A percentile compares a stretch with the other conserved stretches of the same genome.
Conservation (phyloP, 768 basidiomycete species). For the Coprinopsis strossmayeri region DNA sequence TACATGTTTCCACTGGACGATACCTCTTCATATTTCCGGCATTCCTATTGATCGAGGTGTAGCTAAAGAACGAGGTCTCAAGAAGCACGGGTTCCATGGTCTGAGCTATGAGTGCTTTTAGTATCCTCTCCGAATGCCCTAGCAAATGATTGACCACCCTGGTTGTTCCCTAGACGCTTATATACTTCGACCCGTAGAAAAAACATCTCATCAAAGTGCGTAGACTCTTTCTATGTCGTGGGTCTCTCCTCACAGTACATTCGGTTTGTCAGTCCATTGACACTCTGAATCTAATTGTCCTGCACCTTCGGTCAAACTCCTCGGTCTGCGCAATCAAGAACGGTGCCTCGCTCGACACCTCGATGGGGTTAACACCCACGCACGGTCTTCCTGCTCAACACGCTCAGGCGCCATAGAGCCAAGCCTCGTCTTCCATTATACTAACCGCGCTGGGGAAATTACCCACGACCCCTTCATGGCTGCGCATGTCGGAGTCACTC, state of each 20-base stretch:
- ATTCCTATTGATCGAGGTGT: conserved; percentile 69
- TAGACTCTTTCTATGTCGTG: neutral
- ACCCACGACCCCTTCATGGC: conserved; percentile 44
- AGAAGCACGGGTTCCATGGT: conserved; percentile 92
- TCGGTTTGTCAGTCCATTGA: conserved; percentile 27
- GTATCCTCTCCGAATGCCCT: neutral
- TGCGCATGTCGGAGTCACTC: conserved; percentile 47
- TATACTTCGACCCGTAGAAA: conserved; percentile 61
- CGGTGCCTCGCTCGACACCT: conserved; percentile 77
- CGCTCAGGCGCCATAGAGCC: conserved; percentile 82
- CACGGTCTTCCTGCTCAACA: conserved; percentile 82
- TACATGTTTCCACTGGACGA: conserved; percentile 74
- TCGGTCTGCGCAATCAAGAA: conserved; percentile 69
- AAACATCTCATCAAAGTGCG: conserved; percentile 48
- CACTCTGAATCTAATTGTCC: conserved; percentile 66
- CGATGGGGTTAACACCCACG: conserved; percentile 88
- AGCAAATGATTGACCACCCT: neutral
- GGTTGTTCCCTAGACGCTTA: conserved; percentile 42
- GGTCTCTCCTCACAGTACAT: neutral
- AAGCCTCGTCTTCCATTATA: conserved; percentile 82
- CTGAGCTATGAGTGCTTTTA: conserved; percentile 65
- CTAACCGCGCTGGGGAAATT: conserved; percentile 45
- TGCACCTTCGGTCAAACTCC: conserved; percentile 90
- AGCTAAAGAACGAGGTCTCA: conserved; percentile 58
- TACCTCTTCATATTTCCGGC: conserved; percentile 70